These are phyloP conservation scores for Zasmidium angulare DNA, from an alignment of 2,329 filamentous ascomycete species.

Conservation along the genomic window DNA sequence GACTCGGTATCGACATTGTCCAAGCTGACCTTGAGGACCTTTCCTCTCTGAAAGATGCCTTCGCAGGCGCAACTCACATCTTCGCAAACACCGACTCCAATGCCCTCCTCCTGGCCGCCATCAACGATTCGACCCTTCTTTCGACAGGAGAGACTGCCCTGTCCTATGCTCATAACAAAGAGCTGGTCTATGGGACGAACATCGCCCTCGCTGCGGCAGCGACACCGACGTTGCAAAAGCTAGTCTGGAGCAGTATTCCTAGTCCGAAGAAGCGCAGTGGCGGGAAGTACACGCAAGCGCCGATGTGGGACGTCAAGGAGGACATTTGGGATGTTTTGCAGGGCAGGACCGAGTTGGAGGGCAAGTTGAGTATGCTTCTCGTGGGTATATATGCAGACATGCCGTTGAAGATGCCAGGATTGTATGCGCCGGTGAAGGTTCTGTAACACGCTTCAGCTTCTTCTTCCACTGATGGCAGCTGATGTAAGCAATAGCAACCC, in stretches of 20 bases:
- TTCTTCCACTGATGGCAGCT: background rate
- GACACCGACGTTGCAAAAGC: constrained; percentile 35
- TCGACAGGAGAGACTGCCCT: constrained; percentile 22
- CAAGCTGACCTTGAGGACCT: constrained; percentile 36
- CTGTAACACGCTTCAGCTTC: background rate
- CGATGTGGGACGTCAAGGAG: constrained; percentile 47
- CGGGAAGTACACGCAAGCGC: constrained; percentile 38
- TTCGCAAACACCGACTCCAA: constrained; percentile 34
- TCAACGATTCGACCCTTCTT: constrained; percentile 6
- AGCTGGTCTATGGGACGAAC: constrained; percentile 55
- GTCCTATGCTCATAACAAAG: constrained; percentile 49
- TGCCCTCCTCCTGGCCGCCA: constrained; percentile 3
- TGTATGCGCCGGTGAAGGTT: background rate
- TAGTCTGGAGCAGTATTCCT: constrained; percentile 40
- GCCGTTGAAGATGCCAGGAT: background rate
- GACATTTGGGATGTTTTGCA: constrained; percentile 10
- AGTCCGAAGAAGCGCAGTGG: constrained; percentile 37
- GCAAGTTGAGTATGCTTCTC: background rate
- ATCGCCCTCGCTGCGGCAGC: constrained; percentile 54
- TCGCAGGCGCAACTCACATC: constrained; percentile 40
- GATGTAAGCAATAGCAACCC: background rate
- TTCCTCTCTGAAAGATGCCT: constrained; percentile 35
- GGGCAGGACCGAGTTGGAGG: background rate
- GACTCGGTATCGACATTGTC: constrained; percentile 40
- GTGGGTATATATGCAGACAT: background rate